Percentiles rank a stretch among this genome's conserved stretches.
Conservation (phyloP, 345 rosid species). For the Boechera retrofracta region DNA sequence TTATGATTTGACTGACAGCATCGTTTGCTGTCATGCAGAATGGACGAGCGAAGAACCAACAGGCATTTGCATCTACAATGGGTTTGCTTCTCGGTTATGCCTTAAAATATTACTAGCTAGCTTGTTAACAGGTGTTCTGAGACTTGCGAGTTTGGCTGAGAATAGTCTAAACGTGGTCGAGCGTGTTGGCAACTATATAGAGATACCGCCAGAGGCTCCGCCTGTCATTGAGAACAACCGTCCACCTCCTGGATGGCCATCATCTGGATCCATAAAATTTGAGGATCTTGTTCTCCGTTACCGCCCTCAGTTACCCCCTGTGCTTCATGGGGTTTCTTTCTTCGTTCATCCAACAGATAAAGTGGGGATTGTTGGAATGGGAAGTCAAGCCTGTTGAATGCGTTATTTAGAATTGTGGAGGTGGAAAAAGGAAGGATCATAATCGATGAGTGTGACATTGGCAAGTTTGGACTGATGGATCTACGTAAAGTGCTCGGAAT, state of each 20-base stretch:
- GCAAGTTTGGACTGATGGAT: constrained; percentile 75
- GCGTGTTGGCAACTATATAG: constrained; percentile 90
- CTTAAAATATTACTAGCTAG: constrained; percentile 70
- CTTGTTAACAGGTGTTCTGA: constrained; percentile 82
- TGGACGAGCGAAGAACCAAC: constrained; percentile 83
- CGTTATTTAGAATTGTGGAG: constrained; percentile 83
- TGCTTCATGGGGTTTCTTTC: constrained; percentile 87
- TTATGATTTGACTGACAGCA: constrained; percentile 98
- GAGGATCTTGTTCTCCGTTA: constrained; percentile 94
- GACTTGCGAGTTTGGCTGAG: constrained; percentile 99
- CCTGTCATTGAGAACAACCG: constrained; percentile 74
- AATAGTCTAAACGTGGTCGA: constrained; percentile 95
- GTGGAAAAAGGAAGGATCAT: constrained; percentile 73
- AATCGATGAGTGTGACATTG: constrained; percentile 78
- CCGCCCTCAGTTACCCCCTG: constrained; percentile 94
- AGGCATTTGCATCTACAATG: constrained; percentile 93
- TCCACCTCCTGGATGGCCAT: constrained; percentile 99
- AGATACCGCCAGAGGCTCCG: constrained; percentile 92
- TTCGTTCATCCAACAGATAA: constrained; percentile 80
- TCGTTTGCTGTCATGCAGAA: constrained; percentile 98
- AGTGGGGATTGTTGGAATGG: constrained; percentile 89
- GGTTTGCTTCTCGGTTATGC: constrained; percentile 98
- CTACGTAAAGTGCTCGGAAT: constrained; percentile 78
- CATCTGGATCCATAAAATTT: constrained; percentile 89
- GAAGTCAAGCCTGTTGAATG: constrained; percentile 86